Percentiles rank a stretch among this genome's conserved stretches.
phyloP scores from a whole-genome alignment of 2,329 filamentous ascomycete genomes.

The Pyrenochaeta sp. region DNA sequence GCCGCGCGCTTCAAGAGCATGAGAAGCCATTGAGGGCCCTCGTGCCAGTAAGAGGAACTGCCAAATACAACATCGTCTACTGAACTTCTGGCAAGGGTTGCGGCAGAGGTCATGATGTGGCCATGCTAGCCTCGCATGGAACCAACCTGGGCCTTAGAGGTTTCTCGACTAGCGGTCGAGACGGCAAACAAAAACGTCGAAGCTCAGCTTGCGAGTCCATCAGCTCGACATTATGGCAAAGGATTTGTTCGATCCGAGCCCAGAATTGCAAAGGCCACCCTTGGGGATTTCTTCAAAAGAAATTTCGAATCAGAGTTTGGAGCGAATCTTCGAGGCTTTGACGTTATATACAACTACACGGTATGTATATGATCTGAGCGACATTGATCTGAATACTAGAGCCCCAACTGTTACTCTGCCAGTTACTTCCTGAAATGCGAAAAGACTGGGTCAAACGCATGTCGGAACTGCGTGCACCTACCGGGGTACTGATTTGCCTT shows the following conservation, averaged over 20 bases:
- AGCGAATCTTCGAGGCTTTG: conserved; percentile 51
- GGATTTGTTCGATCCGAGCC: background rate
- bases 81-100: conserved; percentile 61
- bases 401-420: conserved; percentile 63
- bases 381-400: background rate
- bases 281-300: conserved; percentile 71
- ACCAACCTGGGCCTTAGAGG: conserved; percentile 78
- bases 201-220: conserved; percentile 12
- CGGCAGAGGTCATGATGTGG: conserved; percentile 79
- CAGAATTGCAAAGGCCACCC: conserved; percentile 59
- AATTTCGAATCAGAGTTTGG: conserved; percentile 58
- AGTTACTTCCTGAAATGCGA: conserved; percentile 62
- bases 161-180: conserved; percentile 58
- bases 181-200: conserved; percentile 19
- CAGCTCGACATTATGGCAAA: background rate
- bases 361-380: conserved; percentile 44
- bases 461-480: conserved; percentile 60
- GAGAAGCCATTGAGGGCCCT: conserved; percentile 65
- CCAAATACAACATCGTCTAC: background rate
- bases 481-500: conserved; percentile 66
- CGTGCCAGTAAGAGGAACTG: conserved; percentile 61
- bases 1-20: conserved; percentile 35
- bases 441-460: conserved; percentile 64
- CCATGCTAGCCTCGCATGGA: conserved; percentile 74
- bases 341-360: conserved; percentile 69